phyloP scores from a whole-genome alignment of 345 rosid genomes.

The Clarkia xantiana region DNA sequence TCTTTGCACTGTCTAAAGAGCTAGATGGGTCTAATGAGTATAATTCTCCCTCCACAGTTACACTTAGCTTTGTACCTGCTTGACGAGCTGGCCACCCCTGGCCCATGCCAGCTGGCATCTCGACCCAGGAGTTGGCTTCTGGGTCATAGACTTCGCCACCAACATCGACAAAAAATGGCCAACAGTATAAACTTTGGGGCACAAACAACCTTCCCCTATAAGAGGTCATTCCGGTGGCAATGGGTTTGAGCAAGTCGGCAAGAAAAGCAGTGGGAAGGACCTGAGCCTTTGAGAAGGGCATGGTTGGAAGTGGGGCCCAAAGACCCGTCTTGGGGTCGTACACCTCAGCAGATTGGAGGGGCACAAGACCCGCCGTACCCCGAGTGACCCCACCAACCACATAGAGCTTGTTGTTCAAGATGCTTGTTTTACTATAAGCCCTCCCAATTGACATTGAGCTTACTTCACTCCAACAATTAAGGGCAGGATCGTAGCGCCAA shows the following conservation, averaged over 20 bases:
- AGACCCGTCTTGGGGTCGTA: slow-evolving; percentile 41
- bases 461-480: slow-evolving; percentile 60
- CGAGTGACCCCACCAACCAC: slow-evolving; percentile 82
- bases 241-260: slow-evolving; percentile 67
- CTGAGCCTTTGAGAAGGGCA: slow-evolving; percentile 80
- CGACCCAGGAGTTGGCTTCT: slow-evolving; percentile 49
- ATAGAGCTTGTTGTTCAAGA: slow-evolving; percentile 59
- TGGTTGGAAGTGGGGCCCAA: slow-evolving; percentile 72
- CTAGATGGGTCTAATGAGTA: slow-evolving; percentile 73
- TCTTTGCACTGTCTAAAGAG: slow-evolving; percentile 45
- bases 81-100: slow-evolving; percentile 94
- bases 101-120: slow-evolving; percentile 92
- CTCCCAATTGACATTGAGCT: slow-evolving; percentile 58
- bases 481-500: slow-evolving; percentile 58
- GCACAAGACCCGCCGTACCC: slow-evolving; percentile 48
- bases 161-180: slow-evolving; percentile 94
- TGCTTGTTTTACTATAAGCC: slow-evolving; percentile 72
- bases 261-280: slow-evolving; percentile 67
- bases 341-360: slow-evolving; percentile 84
- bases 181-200: slow-evolving; percentile 75
- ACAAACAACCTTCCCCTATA: slow-evolving; percentile 75
- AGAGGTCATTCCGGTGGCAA: slow-evolving; percentile 87
- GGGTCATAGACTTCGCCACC: slow-evolving; percentile 91
- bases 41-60: slow-evolving; percentile 52
- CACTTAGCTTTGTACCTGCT: slow-evolving; percentile 72